phyloP scores from a whole-genome alignment of 78 protist genomes.

The Dictyostelium intermedium region DNA sequence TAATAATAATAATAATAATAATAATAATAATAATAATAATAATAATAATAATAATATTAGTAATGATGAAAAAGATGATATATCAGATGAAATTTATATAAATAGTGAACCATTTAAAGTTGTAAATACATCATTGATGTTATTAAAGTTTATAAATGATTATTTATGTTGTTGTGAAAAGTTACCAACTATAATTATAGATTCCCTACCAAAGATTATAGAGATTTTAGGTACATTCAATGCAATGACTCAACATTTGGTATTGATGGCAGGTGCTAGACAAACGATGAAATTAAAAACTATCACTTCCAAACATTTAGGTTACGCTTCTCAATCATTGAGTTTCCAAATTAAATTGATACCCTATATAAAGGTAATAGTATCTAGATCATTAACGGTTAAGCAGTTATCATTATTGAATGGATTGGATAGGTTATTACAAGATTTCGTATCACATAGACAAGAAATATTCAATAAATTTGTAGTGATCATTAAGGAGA shows the following conservation, averaged over 20 bases:
- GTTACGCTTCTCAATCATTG: constrained; percentile 52
- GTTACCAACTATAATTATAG: constrained; percentile 34
- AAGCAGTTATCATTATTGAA: constrained; percentile 48
- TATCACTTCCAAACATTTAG: constrained; percentile 76
- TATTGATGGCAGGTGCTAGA: constrained; percentile 76
- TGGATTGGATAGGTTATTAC: constrained; percentile 43
- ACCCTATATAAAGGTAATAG: constrained; percentile 35
- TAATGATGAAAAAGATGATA: neutral
- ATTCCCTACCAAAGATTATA: constrained; percentile 44
- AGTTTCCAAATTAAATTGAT: constrained; percentile 62
- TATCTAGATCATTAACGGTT: neutral
- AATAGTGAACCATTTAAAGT: constrained; percentile 58
- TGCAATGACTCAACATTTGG: constrained; percentile 58
- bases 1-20: neutral
- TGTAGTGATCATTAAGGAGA: constrained; percentile 35
- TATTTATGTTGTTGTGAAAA: constrained; percentile 33
- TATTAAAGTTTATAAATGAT: constrained; percentile 65
- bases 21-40: neutral
- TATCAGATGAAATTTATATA: constrained; percentile 22
- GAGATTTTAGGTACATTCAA: constrained; percentile 60
- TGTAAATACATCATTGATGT: constrained; percentile 66
- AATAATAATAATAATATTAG: neutral
- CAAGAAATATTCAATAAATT: constrained; percentile 52
- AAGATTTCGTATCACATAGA: constrained; percentile 56
- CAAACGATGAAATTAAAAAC: constrained; percentile 69